Base-by-base conservation (phyloP, 805 yeast genomes). In the Candida taoyuanica region DNA sequence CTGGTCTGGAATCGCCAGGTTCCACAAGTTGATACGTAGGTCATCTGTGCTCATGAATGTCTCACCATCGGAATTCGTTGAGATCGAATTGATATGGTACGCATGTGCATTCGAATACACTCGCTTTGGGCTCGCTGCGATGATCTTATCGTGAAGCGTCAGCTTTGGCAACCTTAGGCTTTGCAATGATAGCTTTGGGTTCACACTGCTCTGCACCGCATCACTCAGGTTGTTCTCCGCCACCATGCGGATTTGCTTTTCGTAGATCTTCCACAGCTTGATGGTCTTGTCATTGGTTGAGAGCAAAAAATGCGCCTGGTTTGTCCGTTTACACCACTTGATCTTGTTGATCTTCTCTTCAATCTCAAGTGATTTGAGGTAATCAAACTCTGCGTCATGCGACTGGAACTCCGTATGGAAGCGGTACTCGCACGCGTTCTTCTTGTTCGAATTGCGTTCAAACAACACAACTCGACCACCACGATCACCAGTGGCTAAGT, bases 371-470 rank as follows among this genome's bases (percentile, higher is more conserved):
- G 95, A 84, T 66, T 94, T 93, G 48, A 93, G 72, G 65, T 93
- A 93, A 65, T 93, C 99, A 58, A 93, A 93, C 63, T 93, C 98
- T 8, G 98, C 97, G 64, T 93, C 99, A 65, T 93, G 99, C 59
- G 88, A 77, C 69, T 93, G 99, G 64, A 93, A 93, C 62, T 93
- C 99, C 16, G 98, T 93, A 57, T 85, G 82, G 65, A 93, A 93
- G 56, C 87, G 79, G 67, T 93, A 94, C 63, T 94, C 98, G 63
- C 97, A 89, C 35, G 71, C 73, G 54, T 74, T 82, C 62, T 79
- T 77, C 55, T 78, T 78, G 49, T 67, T 64, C 49, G 75, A 81
- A 60, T 86, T 88, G 53, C 98, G 76, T 63, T 93, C 98, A 63
- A 93, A 93, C 37, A 93, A 64, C 13, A 93, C 99, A 29, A 93